A percentile compares a stretch with the other conserved stretches of the same genome.
Evolutionary conservation across 2,329 filamentous ascomycete genomes (phyloP).

Genomic region (Graphium sp.): DNA sequence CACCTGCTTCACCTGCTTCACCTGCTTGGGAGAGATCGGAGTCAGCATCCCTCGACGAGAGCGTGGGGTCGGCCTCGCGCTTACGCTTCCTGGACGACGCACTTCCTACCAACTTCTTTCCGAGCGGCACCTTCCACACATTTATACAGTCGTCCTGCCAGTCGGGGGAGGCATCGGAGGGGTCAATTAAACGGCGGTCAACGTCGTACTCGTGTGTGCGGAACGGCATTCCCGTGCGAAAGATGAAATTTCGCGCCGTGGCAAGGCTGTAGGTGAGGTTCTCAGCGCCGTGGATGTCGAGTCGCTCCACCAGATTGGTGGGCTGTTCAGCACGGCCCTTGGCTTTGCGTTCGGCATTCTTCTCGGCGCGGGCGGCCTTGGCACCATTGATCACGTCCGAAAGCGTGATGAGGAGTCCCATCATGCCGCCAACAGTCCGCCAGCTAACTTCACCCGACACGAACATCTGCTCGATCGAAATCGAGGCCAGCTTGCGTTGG

Average conservation of each 20-base stretch:
- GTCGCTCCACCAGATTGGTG: slow-evolving; percentile 11
- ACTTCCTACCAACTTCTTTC: too few species aligned
- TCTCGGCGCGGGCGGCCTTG: slow-evolving; percentile 18
- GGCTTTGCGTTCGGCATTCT: slow-evolving; percentile 21
- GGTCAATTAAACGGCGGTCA: slow-evolving; percentile 17
- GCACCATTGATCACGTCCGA: slow-evolving; percentile 46
- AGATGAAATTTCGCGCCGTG: slow-evolving; percentile 71
- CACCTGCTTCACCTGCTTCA: slow-evolving; percentile 3
- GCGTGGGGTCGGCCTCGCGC: slow-evolving; percentile 3
- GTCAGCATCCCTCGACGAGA: too few species aligned
- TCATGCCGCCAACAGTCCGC: slow-evolving; percentile 61
- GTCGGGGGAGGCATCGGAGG: slow-evolving; percentile 32
- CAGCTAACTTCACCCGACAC: slow-evolving; percentile 64
- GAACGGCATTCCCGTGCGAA: slow-evolving; percentile 69
- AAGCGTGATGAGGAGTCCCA: slow-evolving; percentile 73
- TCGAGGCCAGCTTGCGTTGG: slow-evolving; percentile 48
- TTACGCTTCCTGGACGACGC: slow-evolving; percentile 7
- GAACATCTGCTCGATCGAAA: slow-evolving; percentile 62
- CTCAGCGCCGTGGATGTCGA: slow-evolving; percentile 62
- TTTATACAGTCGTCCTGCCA: slow-evolving; percentile 63
- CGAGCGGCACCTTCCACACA: slow-evolving; percentile 67
- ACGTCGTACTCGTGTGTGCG: slow-evolving; percentile 47
- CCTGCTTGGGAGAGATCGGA: too few species aligned
- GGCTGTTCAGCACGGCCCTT: slow-evolving; percentile 17
- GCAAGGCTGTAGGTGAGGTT: slow-evolving; percentile 71